A percentile compares a stretch with the other conserved stretches of the same genome.
phyloP scores from a whole-genome alignment of 208 protist species.

The Acanthamoeba healyi region DNA sequence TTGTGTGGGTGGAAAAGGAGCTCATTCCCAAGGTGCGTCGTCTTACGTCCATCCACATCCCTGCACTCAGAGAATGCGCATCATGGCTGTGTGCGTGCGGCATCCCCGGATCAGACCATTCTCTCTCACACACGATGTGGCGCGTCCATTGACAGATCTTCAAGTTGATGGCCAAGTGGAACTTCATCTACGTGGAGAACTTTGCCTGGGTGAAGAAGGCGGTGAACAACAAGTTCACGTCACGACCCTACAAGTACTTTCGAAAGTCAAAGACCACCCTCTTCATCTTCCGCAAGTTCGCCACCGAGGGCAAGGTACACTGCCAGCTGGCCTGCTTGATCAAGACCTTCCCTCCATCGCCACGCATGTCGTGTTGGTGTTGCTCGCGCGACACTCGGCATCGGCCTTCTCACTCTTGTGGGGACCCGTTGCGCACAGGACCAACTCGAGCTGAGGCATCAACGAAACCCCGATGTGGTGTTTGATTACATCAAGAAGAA shows the following conservation, averaged over 20 bases:
- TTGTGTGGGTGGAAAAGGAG: slow-evolving; percentile 87
- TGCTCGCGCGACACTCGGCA: too few relatives aligned
- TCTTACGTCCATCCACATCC: neutral
- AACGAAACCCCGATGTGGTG: slow-evolving; percentile 85
- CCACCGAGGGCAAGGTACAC: slow-evolving; percentile 43
- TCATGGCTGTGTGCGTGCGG: too few relatives aligned
- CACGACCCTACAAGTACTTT: slow-evolving; percentile 73
- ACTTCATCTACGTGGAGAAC: slow-evolving; percentile 86
- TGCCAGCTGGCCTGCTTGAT: neutral
- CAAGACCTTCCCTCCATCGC: too few relatives aligned
- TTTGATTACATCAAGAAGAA: slow-evolving; percentile 80
- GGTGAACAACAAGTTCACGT: slow-evolving; percentile 78
- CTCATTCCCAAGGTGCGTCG: slow-evolving; percentile 76
- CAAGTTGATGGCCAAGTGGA: slow-evolving; percentile 75
- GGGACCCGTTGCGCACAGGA: neutral
- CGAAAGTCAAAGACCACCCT: slow-evolving; percentile 80
- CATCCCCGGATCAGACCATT: too few relatives aligned
- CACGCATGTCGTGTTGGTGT: too few relatives aligned
- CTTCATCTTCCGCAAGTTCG: slow-evolving; percentile 84
- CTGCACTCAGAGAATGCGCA: too few relatives aligned
- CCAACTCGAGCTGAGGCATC: slow-evolving; percentile 82
- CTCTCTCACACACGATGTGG: too few relatives aligned
- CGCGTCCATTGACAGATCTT: slow-evolving; percentile 71
- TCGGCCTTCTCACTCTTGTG: too few relatives aligned
- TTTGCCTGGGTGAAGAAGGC: slow-evolving; percentile 81